These are phyloP conservation scores for Metroxylon sagu DNA, from an alignment of 176 grass and related monocot species.

Conservation along the genomic window DNA sequence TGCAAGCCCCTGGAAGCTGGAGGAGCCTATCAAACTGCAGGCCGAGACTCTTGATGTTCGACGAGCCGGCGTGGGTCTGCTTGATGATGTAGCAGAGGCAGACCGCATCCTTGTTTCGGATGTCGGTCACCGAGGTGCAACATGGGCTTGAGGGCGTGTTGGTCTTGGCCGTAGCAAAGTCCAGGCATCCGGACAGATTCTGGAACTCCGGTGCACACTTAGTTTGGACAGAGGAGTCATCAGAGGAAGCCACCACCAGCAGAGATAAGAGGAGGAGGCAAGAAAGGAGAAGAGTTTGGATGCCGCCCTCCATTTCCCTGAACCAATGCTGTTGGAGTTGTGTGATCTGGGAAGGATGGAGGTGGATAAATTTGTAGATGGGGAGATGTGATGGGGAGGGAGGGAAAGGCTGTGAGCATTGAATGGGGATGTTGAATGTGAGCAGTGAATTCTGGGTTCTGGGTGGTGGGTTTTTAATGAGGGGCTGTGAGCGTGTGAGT, in stretches of 20 bases:
- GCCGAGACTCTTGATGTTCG: slow-evolving; percentile 42
- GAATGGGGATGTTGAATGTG: too few relatives aligned
- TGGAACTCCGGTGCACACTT: slow-evolving; percentile 43
- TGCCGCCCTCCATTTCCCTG: too few relatives aligned
- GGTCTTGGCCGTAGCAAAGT: slow-evolving; percentile 53
- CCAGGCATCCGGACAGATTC: slow-evolving; percentile 61
- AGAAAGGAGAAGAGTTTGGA: slow-evolving; percentile 4
- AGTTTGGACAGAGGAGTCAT: slow-evolving; percentile 26
- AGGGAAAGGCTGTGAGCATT: too few relatives aligned
- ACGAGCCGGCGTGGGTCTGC: slow-evolving; percentile 41
- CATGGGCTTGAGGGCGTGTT: slow-evolving; percentile 39
- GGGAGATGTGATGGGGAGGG: too few relatives aligned
- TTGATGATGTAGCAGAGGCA: slow-evolving; percentile 87
- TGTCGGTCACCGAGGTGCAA: slow-evolving; percentile 33
- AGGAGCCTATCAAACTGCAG: slow-evolving; percentile 53
- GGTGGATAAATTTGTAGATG: too few relatives aligned
- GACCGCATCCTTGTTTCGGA: slow-evolving; percentile 29
- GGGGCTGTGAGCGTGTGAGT: too few relatives aligned
- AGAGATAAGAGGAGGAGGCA: slow-evolving; percentile 10
- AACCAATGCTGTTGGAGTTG: too few relatives aligned
- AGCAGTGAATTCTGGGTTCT: too few relatives aligned
- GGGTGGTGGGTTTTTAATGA: too few relatives aligned
- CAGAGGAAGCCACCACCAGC: neutral
- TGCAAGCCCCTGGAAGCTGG: slow-evolving; percentile 40
- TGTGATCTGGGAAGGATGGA: too few relatives aligned